phyloP scores from a whole-genome alignment of 2,329 filamentous ascomycete genomes.

The Botrytis byssoidea region DNA sequence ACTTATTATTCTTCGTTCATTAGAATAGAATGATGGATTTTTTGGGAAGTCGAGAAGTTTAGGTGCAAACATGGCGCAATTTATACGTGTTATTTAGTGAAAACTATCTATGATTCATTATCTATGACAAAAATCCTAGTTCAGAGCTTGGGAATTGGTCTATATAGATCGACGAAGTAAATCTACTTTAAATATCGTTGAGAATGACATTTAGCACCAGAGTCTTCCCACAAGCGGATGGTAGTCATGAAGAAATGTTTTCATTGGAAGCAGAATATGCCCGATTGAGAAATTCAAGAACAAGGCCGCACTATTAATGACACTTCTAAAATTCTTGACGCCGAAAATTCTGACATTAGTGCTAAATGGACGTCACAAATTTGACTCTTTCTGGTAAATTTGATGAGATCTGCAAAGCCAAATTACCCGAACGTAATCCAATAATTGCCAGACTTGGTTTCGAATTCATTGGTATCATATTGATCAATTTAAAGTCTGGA shows the following conservation, averaged over 20 bases:
- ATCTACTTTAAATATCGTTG: background rate
- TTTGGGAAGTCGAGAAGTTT: background rate
- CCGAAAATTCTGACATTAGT: background rate
- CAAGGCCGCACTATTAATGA: fast-evolving
- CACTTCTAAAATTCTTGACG: background rate
- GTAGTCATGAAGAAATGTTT: background rate
- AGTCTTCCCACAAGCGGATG: background rate
- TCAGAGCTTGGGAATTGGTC: background rate
- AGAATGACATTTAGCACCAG: background rate
- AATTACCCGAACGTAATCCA: background rate
- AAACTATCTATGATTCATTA: background rate
- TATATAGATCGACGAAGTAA: background rate
- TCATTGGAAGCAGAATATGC: background rate
- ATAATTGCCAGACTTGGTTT: background rate
- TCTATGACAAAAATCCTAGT: fast-evolving
- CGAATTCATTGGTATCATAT: background rate
- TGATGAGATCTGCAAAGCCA: background rate
- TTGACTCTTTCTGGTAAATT: background rate
- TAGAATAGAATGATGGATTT: background rate
- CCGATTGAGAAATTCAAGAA: fast-evolving
- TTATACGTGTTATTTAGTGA: background rate
- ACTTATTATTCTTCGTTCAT: background rate
- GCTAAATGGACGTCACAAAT: background rate
- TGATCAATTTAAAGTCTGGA: background rate
- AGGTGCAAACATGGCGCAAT: background rate